phyloP scores from a whole-genome alignment of 1,284 basidiomycete species.

The Austropuccinia psidii region DNA sequence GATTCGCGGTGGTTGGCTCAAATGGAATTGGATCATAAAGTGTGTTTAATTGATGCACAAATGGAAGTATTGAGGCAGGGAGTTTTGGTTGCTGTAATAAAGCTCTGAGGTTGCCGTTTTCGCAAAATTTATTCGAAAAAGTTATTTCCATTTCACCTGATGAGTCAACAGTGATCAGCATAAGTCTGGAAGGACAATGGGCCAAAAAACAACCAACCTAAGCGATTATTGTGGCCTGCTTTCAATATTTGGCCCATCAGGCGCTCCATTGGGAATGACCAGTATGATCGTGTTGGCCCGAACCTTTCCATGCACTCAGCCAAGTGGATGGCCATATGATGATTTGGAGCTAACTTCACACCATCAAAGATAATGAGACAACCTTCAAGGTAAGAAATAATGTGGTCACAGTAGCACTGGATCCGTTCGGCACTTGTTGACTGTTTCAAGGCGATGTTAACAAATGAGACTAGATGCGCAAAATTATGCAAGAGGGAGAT shows the following conservation, averaged over 20 bases:
- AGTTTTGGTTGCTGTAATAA: neutral
- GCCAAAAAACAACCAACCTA: conserved; percentile 5
- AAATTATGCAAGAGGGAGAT: conserved; percentile 21
- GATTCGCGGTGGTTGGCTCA: neutral
- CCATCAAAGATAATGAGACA: neutral
- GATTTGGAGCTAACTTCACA: conserved; percentile 10
- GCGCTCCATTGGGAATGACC: conserved; percentile 21
- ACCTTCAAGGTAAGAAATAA: conserved; percentile 2
- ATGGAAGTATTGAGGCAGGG: neutral
- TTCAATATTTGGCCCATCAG: conserved; percentile 17
- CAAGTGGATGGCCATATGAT: conserved; percentile 31
- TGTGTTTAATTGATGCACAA: neutral
- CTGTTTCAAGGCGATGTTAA: neutral
- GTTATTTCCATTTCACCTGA: neutral
- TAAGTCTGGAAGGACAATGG: neutral
- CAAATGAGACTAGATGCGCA: neutral
- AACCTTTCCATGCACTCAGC: conserved; percentile 27
- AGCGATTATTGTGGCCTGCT: conserved; percentile 1
- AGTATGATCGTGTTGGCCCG: conserved; percentile 12
- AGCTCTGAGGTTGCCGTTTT: neutral
- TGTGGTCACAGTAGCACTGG: neutral
- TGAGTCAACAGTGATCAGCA: neutral
- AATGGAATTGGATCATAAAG: neutral
- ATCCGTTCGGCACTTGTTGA: conserved; percentile 3
- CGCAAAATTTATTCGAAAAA: neutral